Base-by-base conservation (phyloP, 768 basidiomycete genomes). In the Amylocystis lapponica region DNA sequence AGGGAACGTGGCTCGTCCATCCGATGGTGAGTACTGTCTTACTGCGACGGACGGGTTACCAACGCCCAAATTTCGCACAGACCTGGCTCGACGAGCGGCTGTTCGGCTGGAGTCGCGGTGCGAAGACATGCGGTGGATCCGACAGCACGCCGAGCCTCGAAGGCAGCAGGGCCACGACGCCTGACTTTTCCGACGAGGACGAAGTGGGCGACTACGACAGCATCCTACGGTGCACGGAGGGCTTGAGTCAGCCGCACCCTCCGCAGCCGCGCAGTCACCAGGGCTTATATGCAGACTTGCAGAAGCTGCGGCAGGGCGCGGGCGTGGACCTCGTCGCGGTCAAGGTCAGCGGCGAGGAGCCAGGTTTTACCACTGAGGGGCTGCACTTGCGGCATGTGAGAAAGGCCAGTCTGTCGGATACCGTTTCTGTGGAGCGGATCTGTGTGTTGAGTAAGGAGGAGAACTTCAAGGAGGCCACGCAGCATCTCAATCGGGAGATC, bases 121-220 rank as follows among this genome's bases (percentile, higher is more conserved):
- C 86, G 2, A 86, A 89, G 22, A 29, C 42, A 26, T n/a, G 16
- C 3, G 88, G 83, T 54, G 87, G 79, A n/a, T 93, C 89, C 91
- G 78, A 78, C 22, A 85, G 79, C n/a, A 67, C 68, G 19, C 66
- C 61, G 26, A 75, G 63, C 53, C 78, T 76, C 38, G 81, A 81
- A 56, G 67, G 60, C 58, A 86, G 78, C 65, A 66, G 81, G 37
- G 67, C 81, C 14, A 74, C 68, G 30, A 86, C 85, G 8, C 86
- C 87, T 0, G 81, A 84, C 38, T 81, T 83, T 12, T 91, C 93
- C 54, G 87, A 90, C 22, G 86, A 89, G 21, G 90, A 93, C 56
- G 90, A 93, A 57, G 89, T 89, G 39, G 91, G 90, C 29, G 92
- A 95, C 63, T 94, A 94, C 60, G 92, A 95, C 59, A 79, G 94